A percentile compares a stretch with the other conserved stretches of the same genome.
Evolutionary conservation across 1,284 basidiomycete species (phyloP).

Genomic region (Ganoderma resinaceum): DNA sequence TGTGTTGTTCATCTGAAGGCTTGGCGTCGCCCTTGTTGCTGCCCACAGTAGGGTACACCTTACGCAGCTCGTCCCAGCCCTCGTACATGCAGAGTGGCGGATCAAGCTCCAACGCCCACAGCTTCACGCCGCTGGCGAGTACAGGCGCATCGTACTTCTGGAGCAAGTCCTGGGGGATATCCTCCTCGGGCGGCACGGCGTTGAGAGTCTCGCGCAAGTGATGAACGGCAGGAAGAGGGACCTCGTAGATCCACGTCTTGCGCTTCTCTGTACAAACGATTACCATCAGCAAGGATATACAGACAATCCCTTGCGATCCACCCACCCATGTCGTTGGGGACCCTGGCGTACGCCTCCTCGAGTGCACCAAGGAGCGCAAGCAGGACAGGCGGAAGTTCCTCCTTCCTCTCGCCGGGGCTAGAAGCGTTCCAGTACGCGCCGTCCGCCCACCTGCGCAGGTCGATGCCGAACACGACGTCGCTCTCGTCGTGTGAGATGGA

Average conservation of each 20-base stretch:
- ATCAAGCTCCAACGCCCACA: conserved; percentile 88
- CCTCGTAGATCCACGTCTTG: conserved; percentile 93
- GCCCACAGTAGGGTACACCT: conserved; percentile 74
- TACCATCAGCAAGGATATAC: not conserved
- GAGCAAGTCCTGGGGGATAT: conserved; percentile 72
- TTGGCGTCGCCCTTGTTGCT: conserved; percentile 58
- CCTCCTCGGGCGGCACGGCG: conserved; percentile 67
- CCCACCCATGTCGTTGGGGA: conserved; percentile 71
- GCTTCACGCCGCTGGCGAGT: conserved; percentile 83
- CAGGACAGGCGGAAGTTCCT: conserved; percentile 77
- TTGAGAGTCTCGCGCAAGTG: conserved; percentile 86
- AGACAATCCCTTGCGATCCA: not conserved
- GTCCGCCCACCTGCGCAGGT: conserved; percentile 87
- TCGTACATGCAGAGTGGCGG: conserved; percentile 86
- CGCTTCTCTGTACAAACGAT: conserved; percentile 70
- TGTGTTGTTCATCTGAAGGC: conserved; percentile 59
- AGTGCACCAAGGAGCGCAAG: conserved; percentile 72
- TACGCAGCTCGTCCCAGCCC: conserved; percentile 89
- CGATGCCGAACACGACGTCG: conserved; percentile 89
- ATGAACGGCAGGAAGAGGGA: conserved; percentile 83
- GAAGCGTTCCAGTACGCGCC: conserved; percentile 54
- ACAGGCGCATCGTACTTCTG: conserved; percentile 85
- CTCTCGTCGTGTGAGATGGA: conserved; percentile 80
- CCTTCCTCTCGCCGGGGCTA: conserved; percentile 61
- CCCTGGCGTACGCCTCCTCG: conserved; percentile 66